These are phyloP conservation scores for Colletotrichum sp. DNA, from an alignment of 2,329 filamentous ascomycete species.

Conservation along the genomic window DNA sequence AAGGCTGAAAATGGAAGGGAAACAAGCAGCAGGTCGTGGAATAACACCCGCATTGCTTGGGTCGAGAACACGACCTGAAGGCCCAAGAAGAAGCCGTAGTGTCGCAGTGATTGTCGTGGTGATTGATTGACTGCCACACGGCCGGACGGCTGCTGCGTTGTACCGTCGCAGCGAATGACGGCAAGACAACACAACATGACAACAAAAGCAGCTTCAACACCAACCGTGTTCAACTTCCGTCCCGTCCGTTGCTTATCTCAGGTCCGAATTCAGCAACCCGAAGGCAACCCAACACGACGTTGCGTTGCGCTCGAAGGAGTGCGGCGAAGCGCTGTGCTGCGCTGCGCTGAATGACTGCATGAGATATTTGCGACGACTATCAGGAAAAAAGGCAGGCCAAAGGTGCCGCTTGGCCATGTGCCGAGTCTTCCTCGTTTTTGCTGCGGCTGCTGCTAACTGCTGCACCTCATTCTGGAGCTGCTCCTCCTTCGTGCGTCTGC, in stretches of 20 bases:
- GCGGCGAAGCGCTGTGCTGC: neutral
- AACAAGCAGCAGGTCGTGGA: neutral
- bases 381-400: neutral
- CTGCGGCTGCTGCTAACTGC: neutral
- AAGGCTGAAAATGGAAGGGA: slow-evolving; percentile 1
- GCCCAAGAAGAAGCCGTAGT: neutral
- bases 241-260: neutral
- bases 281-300: neutral
- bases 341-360: neutral
- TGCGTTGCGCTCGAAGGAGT: neutral
- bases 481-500: neutral
- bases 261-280: neutral
- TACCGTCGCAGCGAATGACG: slow-evolving; percentile 9
- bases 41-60: neutral
- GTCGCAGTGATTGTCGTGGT: slow-evolving; percentile 5
- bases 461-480: neutral
- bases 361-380: neutral
- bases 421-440: neutral
- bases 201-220: neutral
- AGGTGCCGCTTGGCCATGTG: neutral
- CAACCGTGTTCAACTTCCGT: neutral
- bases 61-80: neutral
- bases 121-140: neutral
- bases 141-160: slow-evolving; percentile 1
- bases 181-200: slow-evolving; percentile 16